phyloP scores from a whole-genome alignment of 331 rosid genomes.

The Phaseolus coccineus region DNA sequence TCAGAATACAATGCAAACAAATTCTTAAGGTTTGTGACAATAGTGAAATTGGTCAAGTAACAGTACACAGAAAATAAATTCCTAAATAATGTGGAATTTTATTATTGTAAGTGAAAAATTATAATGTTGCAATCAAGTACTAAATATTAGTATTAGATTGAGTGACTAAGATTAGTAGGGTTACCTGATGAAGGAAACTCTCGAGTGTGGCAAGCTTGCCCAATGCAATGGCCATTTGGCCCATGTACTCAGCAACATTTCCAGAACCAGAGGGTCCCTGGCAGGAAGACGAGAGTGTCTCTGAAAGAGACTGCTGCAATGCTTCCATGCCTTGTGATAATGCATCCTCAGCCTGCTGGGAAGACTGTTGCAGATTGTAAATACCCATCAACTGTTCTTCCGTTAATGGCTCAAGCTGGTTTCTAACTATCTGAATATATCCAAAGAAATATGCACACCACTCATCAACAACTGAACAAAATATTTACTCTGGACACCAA shows the following conservation, averaged over 20 bases:
- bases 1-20: neutral
- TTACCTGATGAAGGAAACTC: slow-evolving; percentile 80
- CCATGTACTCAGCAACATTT: slow-evolving; percentile 86
- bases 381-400: slow-evolving; percentile 79
- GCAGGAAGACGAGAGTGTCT: slow-evolving; percentile 68
- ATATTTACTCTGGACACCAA: neutral
- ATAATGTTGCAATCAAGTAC: neutral
- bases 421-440: slow-evolving; percentile 67
- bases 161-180: neutral
- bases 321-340: slow-evolving; percentile 92
- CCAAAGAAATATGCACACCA: neutral
- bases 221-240: slow-evolving; percentile 93
- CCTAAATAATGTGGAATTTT: neutral
- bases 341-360: slow-evolving; percentile 90
- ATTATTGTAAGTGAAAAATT: neutral
- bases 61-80: no score
- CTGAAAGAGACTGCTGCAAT: slow-evolving; percentile 79
- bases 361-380: slow-evolving; percentile 80
- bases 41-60: neutral
- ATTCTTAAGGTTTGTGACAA: neutral
- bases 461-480: neutral
- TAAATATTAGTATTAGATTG: neutral
- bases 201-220: slow-evolving; percentile 80
- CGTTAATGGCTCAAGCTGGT: slow-evolving; percentile 74
- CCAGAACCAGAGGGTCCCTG: slow-evolving; percentile 59